phyloP scores from a whole-genome alignment of 73 alveolate genomes.

The Paramecium biaurelia region DNA sequence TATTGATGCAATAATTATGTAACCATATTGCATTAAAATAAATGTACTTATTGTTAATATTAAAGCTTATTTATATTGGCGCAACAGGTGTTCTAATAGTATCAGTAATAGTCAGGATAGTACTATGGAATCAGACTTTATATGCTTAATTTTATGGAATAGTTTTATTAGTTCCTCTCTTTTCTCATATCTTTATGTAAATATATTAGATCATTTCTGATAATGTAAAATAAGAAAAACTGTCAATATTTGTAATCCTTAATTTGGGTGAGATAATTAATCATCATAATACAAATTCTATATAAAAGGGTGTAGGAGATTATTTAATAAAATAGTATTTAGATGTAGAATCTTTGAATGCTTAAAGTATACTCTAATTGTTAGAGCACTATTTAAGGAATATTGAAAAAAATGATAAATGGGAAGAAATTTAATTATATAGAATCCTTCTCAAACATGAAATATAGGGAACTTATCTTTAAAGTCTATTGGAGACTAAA shows the following conservation, averaged over 20 bases:
- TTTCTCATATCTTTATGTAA: not conserved
- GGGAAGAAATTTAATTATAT: not conserved
- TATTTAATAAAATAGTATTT: not conserved
- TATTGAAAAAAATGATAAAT: not conserved
- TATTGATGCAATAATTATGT: not conserved
- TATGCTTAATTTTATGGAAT: not conserved
- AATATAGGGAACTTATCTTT: not conserved
- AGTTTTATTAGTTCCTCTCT: not conserved
- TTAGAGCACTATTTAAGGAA: not conserved
- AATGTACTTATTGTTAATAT: not conserved
- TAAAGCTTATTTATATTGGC: not conserved
- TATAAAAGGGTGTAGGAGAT: not conserved
- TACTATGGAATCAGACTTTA: not conserved
- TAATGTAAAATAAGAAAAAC: not conserved
- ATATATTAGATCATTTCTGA: not conserved
- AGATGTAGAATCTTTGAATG: not conserved
- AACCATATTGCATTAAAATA: not conserved
- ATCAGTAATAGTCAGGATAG: not conserved
- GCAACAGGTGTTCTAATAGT: not conserved
- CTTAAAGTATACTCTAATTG: not conserved
- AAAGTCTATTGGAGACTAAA: not conserved
- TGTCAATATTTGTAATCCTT: not conserved
- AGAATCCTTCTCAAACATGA: not conserved
- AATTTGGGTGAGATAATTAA: not conserved
- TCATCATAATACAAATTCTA: not conserved